Evolutionary conservation across 345 rosid species (phyloP).

Genomic region (Eucalyptus grandis): DNA sequence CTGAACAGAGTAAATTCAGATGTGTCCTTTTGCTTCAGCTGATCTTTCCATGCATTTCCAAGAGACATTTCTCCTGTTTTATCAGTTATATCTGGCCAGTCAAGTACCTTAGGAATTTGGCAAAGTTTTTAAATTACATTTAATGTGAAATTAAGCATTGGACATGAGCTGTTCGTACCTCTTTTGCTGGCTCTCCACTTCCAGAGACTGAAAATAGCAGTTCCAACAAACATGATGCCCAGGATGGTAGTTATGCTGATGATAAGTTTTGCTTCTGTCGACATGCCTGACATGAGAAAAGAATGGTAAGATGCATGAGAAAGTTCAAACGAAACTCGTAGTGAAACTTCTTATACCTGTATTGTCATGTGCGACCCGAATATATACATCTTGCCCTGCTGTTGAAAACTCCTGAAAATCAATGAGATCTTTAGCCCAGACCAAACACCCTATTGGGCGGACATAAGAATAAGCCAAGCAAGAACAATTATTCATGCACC

Average conservation of each 20-base stretch:
- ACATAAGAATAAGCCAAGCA: not conserved
- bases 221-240: not conserved
- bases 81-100: no score
- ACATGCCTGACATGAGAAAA: not conserved
- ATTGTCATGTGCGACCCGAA: not conserved
- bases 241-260: not conserved
- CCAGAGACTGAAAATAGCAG: not conserved
- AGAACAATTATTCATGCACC: conserved; percentile 15
- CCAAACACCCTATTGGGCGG: not conserved
- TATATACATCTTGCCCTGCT: not conserved
- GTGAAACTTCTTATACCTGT: not conserved
- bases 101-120: no score
- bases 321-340: no score
- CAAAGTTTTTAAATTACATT: no score
- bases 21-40: no score
- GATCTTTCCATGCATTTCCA: no score
- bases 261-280: not conserved
- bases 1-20: no score
- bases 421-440: not conserved
- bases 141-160: no score
- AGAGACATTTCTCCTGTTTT: no score
- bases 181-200: not conserved
- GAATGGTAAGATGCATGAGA: not conserved
- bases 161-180: no score
- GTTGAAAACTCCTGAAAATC: not conserved